Base-by-base conservation (phyloP, 495 filamentous ascomycete species). In the Xylaria intraflava region DNA sequence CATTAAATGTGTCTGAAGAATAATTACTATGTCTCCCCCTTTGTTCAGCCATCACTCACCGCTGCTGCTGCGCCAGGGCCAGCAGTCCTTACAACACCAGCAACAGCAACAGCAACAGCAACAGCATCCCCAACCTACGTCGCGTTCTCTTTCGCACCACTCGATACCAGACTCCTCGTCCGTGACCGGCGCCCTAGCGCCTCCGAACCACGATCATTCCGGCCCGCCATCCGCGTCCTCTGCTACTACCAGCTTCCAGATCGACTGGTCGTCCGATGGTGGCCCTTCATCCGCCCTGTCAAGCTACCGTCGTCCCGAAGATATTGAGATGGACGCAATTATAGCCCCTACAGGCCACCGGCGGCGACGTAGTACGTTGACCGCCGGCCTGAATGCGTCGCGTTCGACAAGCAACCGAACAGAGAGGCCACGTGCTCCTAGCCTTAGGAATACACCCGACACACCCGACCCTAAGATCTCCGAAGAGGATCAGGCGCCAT, bases 331-430 rank as follows among this genome's bases (percentile, higher is more conserved):
- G 74, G 73, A 69, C 40, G 52, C 73, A 27, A 67, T 74, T 17
- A 11, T 8, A 59, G 61, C 66, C 49, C 66, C 69, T 11, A 58
- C 60, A 24, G 69, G 73, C 47, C 80, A 83, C 62, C 80, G 82
- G 49, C 77, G 80, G 46, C 78, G 82, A 39, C 73, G 81, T 38
- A 84, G 81, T 68, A 83, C 80, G 27, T 67, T 83, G 46, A 64
- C 52, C 24, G 54, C 58, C 39, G 53, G 60, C 20, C 73, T 79
- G 42, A 75, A 72, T 46, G 66, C 72, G 36, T 60, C 68, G 24
- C 63, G 71, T 14, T 68, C 66, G 24, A 73, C 72, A 42, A 68
- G 65, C 27, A 63, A 67, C 33, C 59, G 73, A n/a, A 69, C 76
- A 36, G 73, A 78, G 27, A 70, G 71, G 29, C 70, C 76, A 53